phyloP scores from a whole-genome alignment of 352 stramenopile species.

The Phytopythium ostracodes region DNA sequence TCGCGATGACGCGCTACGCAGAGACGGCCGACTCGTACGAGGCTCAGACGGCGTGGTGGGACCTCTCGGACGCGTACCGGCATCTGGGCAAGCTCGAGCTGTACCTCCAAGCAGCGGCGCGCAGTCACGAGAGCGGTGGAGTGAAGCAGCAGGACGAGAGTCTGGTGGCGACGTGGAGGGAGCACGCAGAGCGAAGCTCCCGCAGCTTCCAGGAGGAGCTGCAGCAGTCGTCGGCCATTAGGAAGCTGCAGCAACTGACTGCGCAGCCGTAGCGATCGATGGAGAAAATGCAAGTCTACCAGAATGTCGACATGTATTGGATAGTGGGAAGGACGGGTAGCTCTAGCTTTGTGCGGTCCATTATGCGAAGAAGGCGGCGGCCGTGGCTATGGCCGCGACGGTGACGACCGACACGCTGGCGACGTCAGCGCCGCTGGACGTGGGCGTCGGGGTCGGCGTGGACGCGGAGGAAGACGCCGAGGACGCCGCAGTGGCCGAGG shows the following conservation, averaged over 20 bases:
- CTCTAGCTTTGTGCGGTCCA: not conserved
- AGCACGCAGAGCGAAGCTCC: slow-evolving; percentile 11
- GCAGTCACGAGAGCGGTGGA: slow-evolving; percentile 7
- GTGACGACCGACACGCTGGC: not conserved
- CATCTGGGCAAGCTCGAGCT: slow-evolving; percentile 52
- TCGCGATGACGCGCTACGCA: slow-evolving; percentile 31
- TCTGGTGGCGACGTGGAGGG: slow-evolving; percentile 6
- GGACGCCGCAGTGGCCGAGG: not conserved
- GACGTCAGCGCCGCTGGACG: not conserved
- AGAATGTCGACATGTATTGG: not conserved
- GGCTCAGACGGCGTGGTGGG: slow-evolving; percentile 35
- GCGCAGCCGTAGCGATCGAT: slow-evolving; percentile 7
- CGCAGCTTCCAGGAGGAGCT: slow-evolving; percentile 28
- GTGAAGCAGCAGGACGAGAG: not conserved
- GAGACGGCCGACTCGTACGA: slow-evolving; percentile 8
- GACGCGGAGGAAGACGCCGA: not conserved
- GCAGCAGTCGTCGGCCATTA: slow-evolving; percentile 11
- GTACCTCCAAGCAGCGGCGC: slow-evolving; percentile 35
- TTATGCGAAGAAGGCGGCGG: slow-evolving; percentile 10
- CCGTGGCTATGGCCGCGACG: not conserved
- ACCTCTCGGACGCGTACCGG: slow-evolving; percentile 54
- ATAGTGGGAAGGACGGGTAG: not conserved
- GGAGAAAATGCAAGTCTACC: not conserved
- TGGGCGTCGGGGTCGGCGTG: slow-evolving; percentile 2
- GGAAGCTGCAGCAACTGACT: slow-evolving; percentile 27